Base-by-base conservation (phyloP, 2,329 filamentous ascomycete species). In the Aspergillus cejpii region DNA sequence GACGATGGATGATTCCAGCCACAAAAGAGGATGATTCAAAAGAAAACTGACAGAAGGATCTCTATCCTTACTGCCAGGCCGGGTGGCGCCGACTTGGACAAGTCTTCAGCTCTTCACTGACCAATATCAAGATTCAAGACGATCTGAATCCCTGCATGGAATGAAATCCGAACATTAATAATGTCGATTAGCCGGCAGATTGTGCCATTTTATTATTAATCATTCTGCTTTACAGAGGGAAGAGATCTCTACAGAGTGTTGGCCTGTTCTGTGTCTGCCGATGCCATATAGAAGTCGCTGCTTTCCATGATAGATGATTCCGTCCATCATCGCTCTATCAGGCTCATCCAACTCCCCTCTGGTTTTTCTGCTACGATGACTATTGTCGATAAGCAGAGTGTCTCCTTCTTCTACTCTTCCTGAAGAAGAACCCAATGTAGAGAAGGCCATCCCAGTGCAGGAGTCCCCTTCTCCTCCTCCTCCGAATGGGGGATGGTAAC, bases 401-500 rank as follows among this genome's bases (percentile, higher is more conserved):
- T 43, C 20, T 36, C 41, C 23, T 38, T 24, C 11, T n/a, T 26
- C 8, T 3, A 12, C 23, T 1, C 23, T 27, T 5, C 14, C 34
- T 3, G 44, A 26, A 14, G 23, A 20, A 15, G 43, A 34, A 14
- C 12, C 15, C 4, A 1, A 12, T 2, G 31, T 2, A 19, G 31
- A 34, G 31, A 34, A 34, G 10, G 31, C 11, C 26, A 12, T 12
- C 26, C 26, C 26, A 10, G 26, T 8, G 31, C 8, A 34, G 31
- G 15, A 34, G 19, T 27, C 39, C 21, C n/a, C 17, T 3, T 6
- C 41, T 10, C 15, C 37, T 12, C 20, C 26, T 12, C 34, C 40
- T 1, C 49, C 53, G 1, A 50, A 59, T 46, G 55, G 56, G 26
- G 55, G 56, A n/a, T 50, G 4, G 28, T 28, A 1, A 52, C 49